Percentiles rank a stretch among this genome's conserved stretches.
Evolutionary conservation across 2,329 filamentous ascomycete genomes (phyloP).

Genomic region (Fonsecaea erecta): DNA sequence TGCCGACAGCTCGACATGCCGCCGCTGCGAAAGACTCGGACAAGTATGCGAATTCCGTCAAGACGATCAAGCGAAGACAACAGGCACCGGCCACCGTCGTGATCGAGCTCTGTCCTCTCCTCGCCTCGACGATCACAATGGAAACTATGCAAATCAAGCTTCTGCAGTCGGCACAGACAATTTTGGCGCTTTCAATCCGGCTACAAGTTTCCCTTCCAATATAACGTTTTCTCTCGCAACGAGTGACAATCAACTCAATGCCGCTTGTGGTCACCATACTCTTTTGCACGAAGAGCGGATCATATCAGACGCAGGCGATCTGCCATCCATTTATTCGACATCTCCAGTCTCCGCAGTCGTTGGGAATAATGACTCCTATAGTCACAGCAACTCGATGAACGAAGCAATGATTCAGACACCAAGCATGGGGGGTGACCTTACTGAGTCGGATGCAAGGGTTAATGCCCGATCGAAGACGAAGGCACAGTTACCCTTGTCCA

Average conservation of each 20-base stretch:
- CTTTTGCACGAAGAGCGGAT: not conserved
- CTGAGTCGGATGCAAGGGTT: not conserved
- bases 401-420: not conserved
- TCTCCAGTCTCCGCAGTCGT: conserved; percentile 2
- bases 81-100: not conserved
- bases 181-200: not conserved
- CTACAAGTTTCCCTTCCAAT: not conserved
- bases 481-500: not conserved
- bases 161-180: not conserved
- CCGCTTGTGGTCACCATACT: not conserved
- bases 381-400: not conserved
- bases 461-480: not conserved
- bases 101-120: not conserved
- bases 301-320: not conserved
- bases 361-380: not conserved
- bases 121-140: not conserved
- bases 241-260: not conserved
- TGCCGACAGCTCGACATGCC: not conserved
- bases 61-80: not conserved
- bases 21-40: not conserved
- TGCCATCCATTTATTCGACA: not conserved
- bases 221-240: not conserved
- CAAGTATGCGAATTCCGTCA: not conserved
- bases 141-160: not conserved
- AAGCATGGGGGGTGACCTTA: not conserved